These are phyloP conservation scores for Aspergillus quadricinctus DNA, from an alignment of 2,329 filamentous ascomycete genomes.

Conservation along the genomic window DNA sequence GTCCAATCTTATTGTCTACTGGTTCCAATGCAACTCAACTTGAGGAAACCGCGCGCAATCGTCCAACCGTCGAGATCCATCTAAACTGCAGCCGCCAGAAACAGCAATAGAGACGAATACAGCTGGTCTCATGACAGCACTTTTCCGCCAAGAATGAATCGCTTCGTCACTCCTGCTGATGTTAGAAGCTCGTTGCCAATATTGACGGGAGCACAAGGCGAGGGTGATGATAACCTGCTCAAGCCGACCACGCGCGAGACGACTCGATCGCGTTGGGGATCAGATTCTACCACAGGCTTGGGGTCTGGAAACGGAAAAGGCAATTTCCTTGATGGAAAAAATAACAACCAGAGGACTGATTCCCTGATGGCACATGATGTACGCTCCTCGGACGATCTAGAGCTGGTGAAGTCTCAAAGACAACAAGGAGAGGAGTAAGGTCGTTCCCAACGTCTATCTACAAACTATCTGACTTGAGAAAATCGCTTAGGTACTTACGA, in stretches of 20 bases:
- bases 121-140: constrained; percentile 30
- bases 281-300: constrained; percentile 26
- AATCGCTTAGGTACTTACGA: constrained; percentile 24
- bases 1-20: not conserved
- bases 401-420: constrained; percentile 56
- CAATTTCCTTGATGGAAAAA: constrained; percentile 24
- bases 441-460: constrained; percentile 30
- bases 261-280: constrained; percentile 29
- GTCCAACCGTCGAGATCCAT: constrained; percentile 15
- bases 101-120: constrained; percentile 23
- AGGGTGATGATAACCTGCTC: constrained; percentile 27
- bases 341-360: constrained; percentile 23
- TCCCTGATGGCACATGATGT: constrained; percentile 27
- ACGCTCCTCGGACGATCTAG: constrained; percentile 32
- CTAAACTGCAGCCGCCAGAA: constrained; percentile 5
- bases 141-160: constrained; percentile 31
- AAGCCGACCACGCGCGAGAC: constrained; percentile 29
- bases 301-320: constrained; percentile 24
- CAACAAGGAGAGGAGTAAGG: constrained; percentile 70
- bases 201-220: constrained; percentile 24
- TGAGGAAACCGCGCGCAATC: constrained; percentile 15
- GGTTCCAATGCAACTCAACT: not conserved
- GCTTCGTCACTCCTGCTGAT: constrained; percentile 26
- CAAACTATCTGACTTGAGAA: constrained; percentile 3
- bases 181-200: constrained; percentile 29